Evolutionary conservation across 2,329 filamentous ascomycete species (phyloP).

Genomic region (Monosporascus sp.): DNA sequence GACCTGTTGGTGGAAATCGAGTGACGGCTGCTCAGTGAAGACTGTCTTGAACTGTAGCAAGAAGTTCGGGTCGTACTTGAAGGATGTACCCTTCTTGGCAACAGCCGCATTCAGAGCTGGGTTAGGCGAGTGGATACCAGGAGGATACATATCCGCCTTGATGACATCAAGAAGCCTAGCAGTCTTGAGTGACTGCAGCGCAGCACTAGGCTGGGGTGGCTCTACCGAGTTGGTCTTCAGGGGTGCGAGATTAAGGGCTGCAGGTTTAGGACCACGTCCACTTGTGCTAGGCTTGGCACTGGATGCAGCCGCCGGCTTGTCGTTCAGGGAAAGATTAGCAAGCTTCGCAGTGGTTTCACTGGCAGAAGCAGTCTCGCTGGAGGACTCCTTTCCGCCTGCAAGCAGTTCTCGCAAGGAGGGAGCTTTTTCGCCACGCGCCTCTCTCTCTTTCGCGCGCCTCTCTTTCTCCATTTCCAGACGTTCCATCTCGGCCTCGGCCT

Average conservation of each 20-base stretch:
- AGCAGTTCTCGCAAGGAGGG: conserved; percentile 43
- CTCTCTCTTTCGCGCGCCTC: conserved; percentile 49
- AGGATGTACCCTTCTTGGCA: conserved; percentile 72
- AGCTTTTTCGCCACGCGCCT: conserved; percentile 39
- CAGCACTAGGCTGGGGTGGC: conserved; percentile 86
- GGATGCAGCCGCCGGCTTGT: conserved; percentile 47
- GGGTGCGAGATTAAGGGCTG: conserved; percentile 79
- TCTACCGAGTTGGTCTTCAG: conserved; percentile 80
- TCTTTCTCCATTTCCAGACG: conserved; percentile 63
- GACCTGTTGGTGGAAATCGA: conserved; percentile 90
- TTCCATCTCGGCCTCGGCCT: conserved; percentile 69
- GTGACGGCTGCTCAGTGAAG: conserved; percentile 92
- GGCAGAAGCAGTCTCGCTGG: conserved; percentile 30
- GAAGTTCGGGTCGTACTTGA: conserved; percentile 95
- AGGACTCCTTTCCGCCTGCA: conserved; percentile 33
- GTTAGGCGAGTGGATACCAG: conserved; percentile 82
- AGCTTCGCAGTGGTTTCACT: conserved; percentile 44
- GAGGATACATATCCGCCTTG: conserved; percentile 74
- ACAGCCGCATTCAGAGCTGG: conserved; percentile 81
- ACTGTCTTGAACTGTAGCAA: conserved; percentile 93
- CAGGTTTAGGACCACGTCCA: conserved; percentile 66
- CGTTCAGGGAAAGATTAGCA: conserved; percentile 44
- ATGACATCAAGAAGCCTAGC: conserved; percentile 82
- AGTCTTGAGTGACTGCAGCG: conserved; percentile 87
- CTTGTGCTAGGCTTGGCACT: conserved; percentile 46